Evolutionary conservation across 768 basidiomycete genomes (phyloP).

Genomic region (Amanita jacksonii): DNA sequence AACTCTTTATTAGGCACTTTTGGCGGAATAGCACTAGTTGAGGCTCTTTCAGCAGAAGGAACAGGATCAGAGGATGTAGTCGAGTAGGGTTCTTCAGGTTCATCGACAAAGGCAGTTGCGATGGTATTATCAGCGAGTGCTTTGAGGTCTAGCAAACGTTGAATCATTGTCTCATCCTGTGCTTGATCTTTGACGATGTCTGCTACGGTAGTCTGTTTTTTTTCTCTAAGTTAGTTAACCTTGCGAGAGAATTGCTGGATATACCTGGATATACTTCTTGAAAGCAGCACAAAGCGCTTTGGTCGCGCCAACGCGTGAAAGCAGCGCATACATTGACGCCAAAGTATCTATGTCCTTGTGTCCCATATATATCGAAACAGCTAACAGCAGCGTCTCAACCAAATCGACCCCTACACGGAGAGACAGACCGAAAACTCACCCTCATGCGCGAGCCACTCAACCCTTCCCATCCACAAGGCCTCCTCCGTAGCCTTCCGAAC

Average conservation of each 20-base stretch:
- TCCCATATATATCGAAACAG: conserved; percentile 37
- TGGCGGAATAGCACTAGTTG: conserved; percentile 23
- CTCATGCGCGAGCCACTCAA: conserved; percentile 28
- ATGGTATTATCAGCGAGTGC: conserved; percentile 43
- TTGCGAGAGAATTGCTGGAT: conserved; percentile 7
- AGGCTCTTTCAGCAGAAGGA: conserved; percentile 9
- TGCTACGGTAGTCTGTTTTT: conserved; percentile 41
- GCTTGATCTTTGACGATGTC: conserved; percentile 54
- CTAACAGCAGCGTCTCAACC: conserved; percentile 28
- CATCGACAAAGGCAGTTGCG: conserved; percentile 40
- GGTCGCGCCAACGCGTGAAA: conserved; percentile 45
- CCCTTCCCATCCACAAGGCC: conserved; percentile 34
- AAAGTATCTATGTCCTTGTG: conserved; percentile 34
- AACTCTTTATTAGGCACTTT: conserved; percentile 45
- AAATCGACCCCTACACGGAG: not conserved
- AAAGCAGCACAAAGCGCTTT: conserved; percentile 52
- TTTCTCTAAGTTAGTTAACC: not conserved
- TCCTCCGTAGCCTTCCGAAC: conserved; percentile 46
- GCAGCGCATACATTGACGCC: conserved; percentile 47
- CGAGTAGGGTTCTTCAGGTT: conserved; percentile 16
- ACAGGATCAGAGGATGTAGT: conserved; percentile 11
- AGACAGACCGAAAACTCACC: conserved; percentile 17
- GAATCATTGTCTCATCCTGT: conserved; percentile 72
- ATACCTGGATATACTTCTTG: conserved; percentile 50
- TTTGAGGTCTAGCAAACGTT: conserved; percentile 61